These are phyloP conservation scores for Litchi chinensis DNA, from an alignment of 345 rosid species.

Conservation along the genomic window DNA sequence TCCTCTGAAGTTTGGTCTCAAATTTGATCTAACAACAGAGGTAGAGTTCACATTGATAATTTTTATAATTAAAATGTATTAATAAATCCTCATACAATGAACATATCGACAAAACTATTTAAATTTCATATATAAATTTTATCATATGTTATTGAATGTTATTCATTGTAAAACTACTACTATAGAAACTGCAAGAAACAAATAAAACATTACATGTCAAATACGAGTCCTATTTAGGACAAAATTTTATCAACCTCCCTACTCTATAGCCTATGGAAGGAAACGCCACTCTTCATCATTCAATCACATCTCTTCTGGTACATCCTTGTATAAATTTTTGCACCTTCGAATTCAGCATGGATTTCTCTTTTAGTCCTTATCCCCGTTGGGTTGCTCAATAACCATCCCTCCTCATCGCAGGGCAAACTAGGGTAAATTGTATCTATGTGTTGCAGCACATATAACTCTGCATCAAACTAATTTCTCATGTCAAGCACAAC, in stretches of 20 bases:
- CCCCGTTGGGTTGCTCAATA: conserved; percentile 72
- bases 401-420: conserved; percentile 72
- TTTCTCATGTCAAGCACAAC: conserved; percentile 87
- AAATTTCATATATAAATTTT: neutral
- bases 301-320: conserved; percentile 47
- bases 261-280: neutral
- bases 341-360: conserved; percentile 80
- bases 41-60: no score
- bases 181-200: no score
- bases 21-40: no score
- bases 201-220: neutral
- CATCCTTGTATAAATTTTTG: conserved; percentile 73
- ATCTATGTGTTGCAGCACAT: no score
- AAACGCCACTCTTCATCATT: neutral
- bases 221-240: neutral
- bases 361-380: conserved; percentile 89
- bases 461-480: conserved; percentile 32
- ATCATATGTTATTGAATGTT: neutral
- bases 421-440: conserved; percentile 24
- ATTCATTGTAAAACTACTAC: no score
- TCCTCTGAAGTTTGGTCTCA: no score
- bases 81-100: neutral
- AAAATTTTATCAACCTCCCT: neutral
- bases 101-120: neutral
- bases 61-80: no score